A percentile compares a stretch with the other conserved stretches of the same genome.
Evolutionary conservation across 2,329 filamentous ascomycete species (phyloP).

Genomic region (Metarhizium anisopliae): DNA sequence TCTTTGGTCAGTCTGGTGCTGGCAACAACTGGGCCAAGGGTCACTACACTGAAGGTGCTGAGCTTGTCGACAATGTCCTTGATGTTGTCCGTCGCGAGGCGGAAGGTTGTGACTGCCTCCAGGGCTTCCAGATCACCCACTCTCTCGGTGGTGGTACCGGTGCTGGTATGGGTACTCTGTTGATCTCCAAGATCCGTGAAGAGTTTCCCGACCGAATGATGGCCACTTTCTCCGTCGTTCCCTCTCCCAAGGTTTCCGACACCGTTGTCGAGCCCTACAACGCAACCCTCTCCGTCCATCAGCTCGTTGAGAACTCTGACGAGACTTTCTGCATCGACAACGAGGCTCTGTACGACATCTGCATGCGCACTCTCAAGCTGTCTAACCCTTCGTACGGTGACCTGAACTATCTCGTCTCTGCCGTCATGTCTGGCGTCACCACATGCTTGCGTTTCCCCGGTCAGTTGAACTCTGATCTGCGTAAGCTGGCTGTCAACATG

Average conservation of each 20-base stretch:
- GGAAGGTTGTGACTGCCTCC: slow-evolving; percentile 97
- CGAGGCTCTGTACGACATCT: slow-evolving; percentile 99
- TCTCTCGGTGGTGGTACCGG: slow-evolving; percentile 99
- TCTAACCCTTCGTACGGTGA: slow-evolving; percentile 97
- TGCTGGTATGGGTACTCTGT: slow-evolving; percentile 98
- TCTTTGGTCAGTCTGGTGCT: slow-evolving; percentile 98
- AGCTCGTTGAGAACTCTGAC: slow-evolving; percentile 99
- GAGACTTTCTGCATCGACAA: slow-evolving; percentile 99
- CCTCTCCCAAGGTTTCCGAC: slow-evolving; percentile 98
- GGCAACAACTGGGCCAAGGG: slow-evolving; percentile 99
- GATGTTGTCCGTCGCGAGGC: slow-evolving; percentile 98
- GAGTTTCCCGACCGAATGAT: slow-evolving; percentile 99
- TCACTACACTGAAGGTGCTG: slow-evolving; percentile 99
- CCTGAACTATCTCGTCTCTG: slow-evolving; percentile 98
- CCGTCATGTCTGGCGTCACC: slow-evolving; percentile 98
- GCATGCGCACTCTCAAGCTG: slow-evolving; percentile 99
- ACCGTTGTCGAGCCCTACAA: slow-evolving; percentile 99
- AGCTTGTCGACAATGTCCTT: slow-evolving; percentile 95
- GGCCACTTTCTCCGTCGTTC: slow-evolving; percentile 98
- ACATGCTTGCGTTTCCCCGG: slow-evolving; percentile 98
- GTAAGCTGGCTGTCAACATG: slow-evolving; percentile 99
- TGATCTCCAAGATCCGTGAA: slow-evolving; percentile 99
- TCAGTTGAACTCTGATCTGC: slow-evolving; percentile 99
- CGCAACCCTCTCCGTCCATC: slow-evolving; percentile 96
- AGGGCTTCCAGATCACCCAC: slow-evolving; percentile 99